These are phyloP conservation scores for Pseudopithomyces maydicus DNA, from an alignment of 2,329 filamentous ascomycete species.

Conservation along the genomic window DNA sequence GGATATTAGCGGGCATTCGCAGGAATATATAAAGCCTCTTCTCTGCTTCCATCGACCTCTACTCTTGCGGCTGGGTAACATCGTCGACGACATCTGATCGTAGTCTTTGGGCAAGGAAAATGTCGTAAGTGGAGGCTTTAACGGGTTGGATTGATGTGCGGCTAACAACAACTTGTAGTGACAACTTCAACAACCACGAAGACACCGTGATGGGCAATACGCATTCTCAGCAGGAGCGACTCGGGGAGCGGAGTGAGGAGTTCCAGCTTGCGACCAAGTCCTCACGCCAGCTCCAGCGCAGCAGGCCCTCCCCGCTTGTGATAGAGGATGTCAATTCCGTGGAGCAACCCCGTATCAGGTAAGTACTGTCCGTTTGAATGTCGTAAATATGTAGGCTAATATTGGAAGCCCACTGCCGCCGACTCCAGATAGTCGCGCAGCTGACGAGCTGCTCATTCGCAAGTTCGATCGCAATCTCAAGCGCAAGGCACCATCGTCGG, in stretches of 20 bases:
- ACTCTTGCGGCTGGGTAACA: too few species aligned
- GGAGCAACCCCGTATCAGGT: conserved; percentile 1
- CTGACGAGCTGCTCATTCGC: not conserved
- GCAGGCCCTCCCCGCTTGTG: not conserved
- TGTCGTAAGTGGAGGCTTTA: not conserved
- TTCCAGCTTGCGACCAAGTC: not conserved
- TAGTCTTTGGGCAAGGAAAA: not conserved
- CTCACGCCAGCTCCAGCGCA: not conserved
- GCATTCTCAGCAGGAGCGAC: not conserved
- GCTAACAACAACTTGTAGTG: not conserved
- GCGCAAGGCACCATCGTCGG: not conserved
- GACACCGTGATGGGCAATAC: not conserved
- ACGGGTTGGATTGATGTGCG: not conserved
- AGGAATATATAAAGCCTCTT: not conserved
- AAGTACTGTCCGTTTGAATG: not conserved
- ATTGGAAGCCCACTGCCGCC: not conserved
- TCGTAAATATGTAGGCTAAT: not conserved
- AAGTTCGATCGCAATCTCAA: too few species aligned
- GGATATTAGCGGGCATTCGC: not conserved
- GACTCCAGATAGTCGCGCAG: not conserved
- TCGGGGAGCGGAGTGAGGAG: not conserved
- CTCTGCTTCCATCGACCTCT: not conserved
- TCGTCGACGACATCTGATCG: not conserved
- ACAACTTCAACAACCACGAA: not conserved
- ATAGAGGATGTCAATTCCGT: not conserved